phyloP scores from a whole-genome alignment of 352 stramenopile genomes.

The Globisporangium paddicum region DNA sequence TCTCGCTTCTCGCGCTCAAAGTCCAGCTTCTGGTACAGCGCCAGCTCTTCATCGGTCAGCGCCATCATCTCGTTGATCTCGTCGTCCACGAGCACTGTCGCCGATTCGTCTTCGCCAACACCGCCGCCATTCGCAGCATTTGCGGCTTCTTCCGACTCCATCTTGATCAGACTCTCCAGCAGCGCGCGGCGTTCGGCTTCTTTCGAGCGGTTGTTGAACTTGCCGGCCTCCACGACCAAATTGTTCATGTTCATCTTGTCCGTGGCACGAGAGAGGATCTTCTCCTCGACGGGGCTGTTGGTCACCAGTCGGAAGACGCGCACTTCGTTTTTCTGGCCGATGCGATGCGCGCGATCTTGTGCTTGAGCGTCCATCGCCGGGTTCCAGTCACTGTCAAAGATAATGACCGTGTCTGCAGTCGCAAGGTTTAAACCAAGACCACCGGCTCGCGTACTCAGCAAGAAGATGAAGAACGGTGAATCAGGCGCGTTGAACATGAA shows the following conservation, averaged over 20 bases:
- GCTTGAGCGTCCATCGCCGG: constrained; percentile 94
- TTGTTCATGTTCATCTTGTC: constrained; percentile 94
- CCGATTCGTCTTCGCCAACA: constrained; percentile 56
- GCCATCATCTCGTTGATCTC: constrained; percentile 90
- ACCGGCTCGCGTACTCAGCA: constrained; percentile 96
- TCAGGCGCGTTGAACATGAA: constrained; percentile 96
- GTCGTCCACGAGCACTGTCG: constrained; percentile 70
- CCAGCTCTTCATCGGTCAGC: constrained; percentile 79
- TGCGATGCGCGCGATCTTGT: constrained; percentile 89
- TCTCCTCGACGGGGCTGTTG: constrained; percentile 85
- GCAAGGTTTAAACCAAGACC: constrained; percentile 98
- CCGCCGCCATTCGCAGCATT: constrained; percentile 31
- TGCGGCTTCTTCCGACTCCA: constrained; percentile 83
- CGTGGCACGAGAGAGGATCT: constrained; percentile 81
- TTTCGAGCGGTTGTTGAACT: constrained; percentile 87
- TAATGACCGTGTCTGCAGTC: constrained; percentile 98
- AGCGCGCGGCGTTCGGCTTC: constrained; percentile 81
- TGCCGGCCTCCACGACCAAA: constrained; percentile 83
- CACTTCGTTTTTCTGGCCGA: constrained; percentile 90
- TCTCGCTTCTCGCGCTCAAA: constrained; percentile 55
- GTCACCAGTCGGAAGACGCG: constrained; percentile 84
- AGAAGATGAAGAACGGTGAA: constrained; percentile 93
- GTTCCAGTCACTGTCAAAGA: too few species aligned
- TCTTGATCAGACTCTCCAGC: constrained; percentile 86
- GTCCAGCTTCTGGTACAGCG: constrained; percentile 74